Evolutionary conservation across 495 filamentous ascomycete genomes (phyloP).

Genomic region (Lophium mytilinum): DNA sequence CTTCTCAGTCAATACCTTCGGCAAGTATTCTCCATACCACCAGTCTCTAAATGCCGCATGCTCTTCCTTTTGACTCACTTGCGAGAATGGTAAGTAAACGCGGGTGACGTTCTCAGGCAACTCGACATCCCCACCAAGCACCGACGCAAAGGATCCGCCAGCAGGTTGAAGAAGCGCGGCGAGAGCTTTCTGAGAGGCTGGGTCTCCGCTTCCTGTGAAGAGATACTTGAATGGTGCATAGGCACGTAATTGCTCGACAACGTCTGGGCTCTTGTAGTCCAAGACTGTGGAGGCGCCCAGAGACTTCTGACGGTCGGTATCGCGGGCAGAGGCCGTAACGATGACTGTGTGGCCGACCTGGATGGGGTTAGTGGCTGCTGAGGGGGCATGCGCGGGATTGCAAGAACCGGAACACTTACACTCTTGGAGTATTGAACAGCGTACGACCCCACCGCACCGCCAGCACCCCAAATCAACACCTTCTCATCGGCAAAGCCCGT

Average conservation of each 20-base stretch:
- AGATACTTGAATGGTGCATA: constrained; percentile 22
- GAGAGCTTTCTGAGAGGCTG: constrained; percentile 16
- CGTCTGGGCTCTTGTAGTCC: constrained; percentile 22
- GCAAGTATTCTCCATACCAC: constrained; percentile 24
- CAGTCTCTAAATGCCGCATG: constrained; percentile 10
- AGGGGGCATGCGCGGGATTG: too few relatives aligned
- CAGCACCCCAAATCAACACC: constrained; percentile 20
- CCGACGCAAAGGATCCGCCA: constrained; percentile 18
- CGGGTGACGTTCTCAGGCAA: constrained; percentile 19
- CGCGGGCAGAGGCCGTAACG: constrained; percentile 18
- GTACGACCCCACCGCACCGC: constrained; percentile 18
- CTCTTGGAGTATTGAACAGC: constrained; percentile 22
- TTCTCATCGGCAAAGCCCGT: constrained; percentile 9
- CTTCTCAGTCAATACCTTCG: constrained; percentile 13
- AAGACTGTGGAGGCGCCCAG: constrained; percentile 21
- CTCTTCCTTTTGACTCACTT: constrained; percentile 15
- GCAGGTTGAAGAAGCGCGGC: constrained; percentile 14
- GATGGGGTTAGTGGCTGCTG: too few relatives aligned
- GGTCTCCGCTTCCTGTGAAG: constrained; percentile 19
- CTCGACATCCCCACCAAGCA: constrained; percentile 15
- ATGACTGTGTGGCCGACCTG: constrained; percentile 25
- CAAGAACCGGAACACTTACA: too few relatives aligned
- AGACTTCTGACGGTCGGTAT: constrained; percentile 15
- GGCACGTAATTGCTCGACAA: constrained; percentile 8
- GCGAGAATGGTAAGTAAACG: constrained; percentile 16